A percentile compares a stretch with the other conserved stretches of the same genome.
These are phyloP conservation scores for Beauveria asiatica DNA, from an alignment of 2,329 filamentous ascomycete genomes.

Conservation along the genomic window DNA sequence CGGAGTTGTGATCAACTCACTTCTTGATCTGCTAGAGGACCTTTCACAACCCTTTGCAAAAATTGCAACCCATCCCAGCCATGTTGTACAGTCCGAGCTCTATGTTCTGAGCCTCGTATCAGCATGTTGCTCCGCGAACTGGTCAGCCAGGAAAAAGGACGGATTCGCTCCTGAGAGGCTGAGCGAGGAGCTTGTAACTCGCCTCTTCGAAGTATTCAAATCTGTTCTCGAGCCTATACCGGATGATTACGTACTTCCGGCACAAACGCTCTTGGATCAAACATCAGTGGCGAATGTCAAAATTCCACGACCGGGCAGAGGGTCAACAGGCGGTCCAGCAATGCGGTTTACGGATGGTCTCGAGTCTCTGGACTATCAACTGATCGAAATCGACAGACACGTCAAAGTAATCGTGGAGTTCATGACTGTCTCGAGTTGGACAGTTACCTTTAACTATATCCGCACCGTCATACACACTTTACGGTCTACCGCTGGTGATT, in stretches of 20 bases:
- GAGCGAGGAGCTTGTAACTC: conserved; percentile 41
- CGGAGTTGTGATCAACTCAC: conserved; percentile 44
- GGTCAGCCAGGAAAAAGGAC: conserved; percentile 31
- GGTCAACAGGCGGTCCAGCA: neutral
- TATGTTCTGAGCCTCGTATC: conserved; percentile 56
- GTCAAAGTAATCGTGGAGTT: conserved; percentile 54
- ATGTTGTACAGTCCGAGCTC: conserved; percentile 55
- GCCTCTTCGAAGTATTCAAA: conserved; percentile 48
- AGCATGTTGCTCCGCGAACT: conserved; percentile 56
- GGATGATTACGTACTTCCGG: conserved; percentile 47
- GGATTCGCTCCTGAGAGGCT: conserved; percentile 23
- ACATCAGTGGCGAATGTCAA: conserved; percentile 29
- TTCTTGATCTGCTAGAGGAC: conserved; percentile 51
- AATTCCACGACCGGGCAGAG: conserved; percentile 21
- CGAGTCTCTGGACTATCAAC: conserved; percentile 24
- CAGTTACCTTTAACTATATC: conserved; percentile 49
- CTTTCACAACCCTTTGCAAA: conserved; percentile 45
- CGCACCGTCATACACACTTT: conserved; percentile 43
- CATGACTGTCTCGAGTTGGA: conserved; percentile 57
- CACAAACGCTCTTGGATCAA: conserved; percentile 50
- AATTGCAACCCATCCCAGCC: conserved; percentile 44
- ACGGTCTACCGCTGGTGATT: conserved; percentile 34
- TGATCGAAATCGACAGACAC: conserved; percentile 42
- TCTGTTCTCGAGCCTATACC: conserved; percentile 50
- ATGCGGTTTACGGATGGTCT: neutral